A percentile compares a stretch with the other conserved stretches of the same genome.
Evolutionary conservation across 768 basidiomycete species (phyloP).

Genomic region (Kwoniella dendrophila): DNA sequence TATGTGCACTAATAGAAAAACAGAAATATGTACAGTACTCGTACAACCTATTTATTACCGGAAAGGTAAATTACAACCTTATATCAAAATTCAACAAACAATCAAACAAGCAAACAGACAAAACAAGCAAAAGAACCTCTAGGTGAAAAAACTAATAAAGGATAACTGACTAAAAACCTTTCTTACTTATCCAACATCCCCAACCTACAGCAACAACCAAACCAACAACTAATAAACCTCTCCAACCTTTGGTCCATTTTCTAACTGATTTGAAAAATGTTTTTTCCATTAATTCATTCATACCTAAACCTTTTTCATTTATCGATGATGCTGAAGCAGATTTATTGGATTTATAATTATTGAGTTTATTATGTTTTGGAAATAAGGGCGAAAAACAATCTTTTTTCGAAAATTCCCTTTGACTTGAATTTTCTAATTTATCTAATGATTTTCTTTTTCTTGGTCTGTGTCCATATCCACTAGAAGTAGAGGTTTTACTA

Average conservation of each 20-base stretch:
- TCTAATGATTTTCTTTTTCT: conserved; percentile 5
- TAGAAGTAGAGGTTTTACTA: background rate
- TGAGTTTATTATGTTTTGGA: background rate
- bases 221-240: conserved; percentile 12
- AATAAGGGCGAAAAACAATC: conserved; percentile 12
- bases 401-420: too few species aligned
- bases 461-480: background rate
- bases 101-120: too few species aligned
- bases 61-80: too few species aligned
- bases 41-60: too few species aligned
- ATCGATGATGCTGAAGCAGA: background rate
- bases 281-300: conserved; percentile 13
- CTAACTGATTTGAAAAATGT: conserved; percentile 12
- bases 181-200: conserved; percentile 19
- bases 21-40: too few species aligned
- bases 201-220: conserved; percentile 22
- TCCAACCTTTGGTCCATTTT: conserved; percentile 18
- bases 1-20: too few species aligned
- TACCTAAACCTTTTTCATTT: conserved; percentile 13
- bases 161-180: too few species aligned
- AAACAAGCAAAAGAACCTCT: too few species aligned
- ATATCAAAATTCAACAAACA: too few species aligned
- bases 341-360: background rate
- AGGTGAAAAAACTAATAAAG: too few species aligned
- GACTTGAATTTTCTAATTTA: background rate